Evolutionary conservation across 352 stramenopile species (phyloP).

Genomic region (Phytophthora macrochlamydospora): DNA sequence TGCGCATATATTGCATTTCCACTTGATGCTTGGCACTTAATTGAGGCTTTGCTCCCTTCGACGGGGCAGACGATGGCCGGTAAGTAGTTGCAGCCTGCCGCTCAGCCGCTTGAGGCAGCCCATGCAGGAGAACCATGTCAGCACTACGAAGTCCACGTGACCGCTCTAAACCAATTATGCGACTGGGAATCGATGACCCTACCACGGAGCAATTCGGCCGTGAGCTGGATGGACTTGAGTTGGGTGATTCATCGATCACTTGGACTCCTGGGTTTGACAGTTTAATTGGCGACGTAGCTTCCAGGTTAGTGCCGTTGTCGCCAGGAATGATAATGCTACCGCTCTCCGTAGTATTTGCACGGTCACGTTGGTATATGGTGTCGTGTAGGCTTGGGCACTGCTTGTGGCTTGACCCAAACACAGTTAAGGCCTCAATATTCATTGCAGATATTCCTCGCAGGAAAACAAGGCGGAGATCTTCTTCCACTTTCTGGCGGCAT

Average conservation of each 20-base stretch:
- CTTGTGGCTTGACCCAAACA: slow-evolving; percentile 64
- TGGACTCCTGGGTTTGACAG: background rate
- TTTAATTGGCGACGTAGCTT: slow-evolving; percentile 8
- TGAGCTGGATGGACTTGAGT: background rate
- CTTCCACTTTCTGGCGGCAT: slow-evolving; percentile 55
- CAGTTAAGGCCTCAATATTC: slow-evolving; percentile 75
- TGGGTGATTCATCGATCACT: too few relatives aligned
- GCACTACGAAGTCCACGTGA: slow-evolving; percentile 38
- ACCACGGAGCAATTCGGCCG: slow-evolving; percentile 9
- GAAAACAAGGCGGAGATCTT: slow-evolving; percentile 70
- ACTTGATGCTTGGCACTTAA: slow-evolving; percentile 40
- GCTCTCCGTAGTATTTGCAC: background rate
- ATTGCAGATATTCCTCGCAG: slow-evolving; percentile 73
- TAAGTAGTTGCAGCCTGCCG: slow-evolving; percentile 5
- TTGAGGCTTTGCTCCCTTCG: slow-evolving; percentile 16
- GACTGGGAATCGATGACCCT: slow-evolving; percentile 7
- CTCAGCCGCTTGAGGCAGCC: slow-evolving; percentile 13
- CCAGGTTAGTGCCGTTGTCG: background rate
- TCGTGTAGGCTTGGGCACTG: slow-evolving; percentile 12
- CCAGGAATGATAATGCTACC: too few relatives aligned
- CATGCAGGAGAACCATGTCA: slow-evolving; percentile 45
- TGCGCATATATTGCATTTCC: slow-evolving; percentile 60
- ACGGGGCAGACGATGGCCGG: slow-evolving; percentile 23
- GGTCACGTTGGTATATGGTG: slow-evolving; percentile 2
- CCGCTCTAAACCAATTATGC: background rate